These are phyloP conservation scores for Pythium oligandrum DNA, from an alignment of 352 stramenopile species.

Conservation along the genomic window DNA sequence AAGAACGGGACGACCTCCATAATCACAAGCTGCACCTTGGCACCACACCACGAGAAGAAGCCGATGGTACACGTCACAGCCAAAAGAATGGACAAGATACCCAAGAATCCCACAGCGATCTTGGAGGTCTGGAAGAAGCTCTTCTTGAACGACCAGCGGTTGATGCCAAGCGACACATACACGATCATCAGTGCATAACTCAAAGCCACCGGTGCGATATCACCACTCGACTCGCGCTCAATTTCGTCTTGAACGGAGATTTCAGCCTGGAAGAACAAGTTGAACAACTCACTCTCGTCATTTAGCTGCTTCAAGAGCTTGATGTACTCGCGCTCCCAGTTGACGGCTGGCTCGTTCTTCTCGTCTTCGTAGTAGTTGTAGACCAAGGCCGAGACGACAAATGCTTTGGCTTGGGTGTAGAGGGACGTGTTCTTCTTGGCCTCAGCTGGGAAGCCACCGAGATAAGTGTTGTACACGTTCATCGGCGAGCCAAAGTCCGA, in stretches of 20 bases:
- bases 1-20: constrained; percentile 63
- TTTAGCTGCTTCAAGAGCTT: constrained; percentile 48
- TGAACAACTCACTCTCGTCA: constrained; percentile 39
- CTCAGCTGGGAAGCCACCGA: constrained; percentile 34
- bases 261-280: constrained; percentile 64
- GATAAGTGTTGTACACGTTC: constrained; percentile 46
- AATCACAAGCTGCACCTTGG: constrained; percentile 66
- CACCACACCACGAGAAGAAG: constrained; percentile 54
- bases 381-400: constrained; percentile 42
- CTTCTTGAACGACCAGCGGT: constrained; percentile 43
- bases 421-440: constrained; percentile 26
- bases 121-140: constrained; percentile 63
- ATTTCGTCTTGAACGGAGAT: constrained; percentile 60
- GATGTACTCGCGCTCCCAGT: constrained; percentile 70
- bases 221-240: constrained; percentile 33
- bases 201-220: constrained; percentile 36
- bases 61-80: constrained; percentile 58
- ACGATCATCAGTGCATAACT: constrained; percentile 68
- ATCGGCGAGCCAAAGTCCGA: constrained; percentile 56
- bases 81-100: constrained; percentile 55
- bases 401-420: constrained; percentile 32
- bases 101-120: constrained; percentile 57
- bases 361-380: constrained; percentile 45
- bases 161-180: constrained; percentile 63
- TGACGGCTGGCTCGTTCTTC: constrained; percentile 38